Evolutionary conservation across 2,329 filamentous ascomycete species (phyloP).

Genomic region (Cladophialophora exuberans): DNA sequence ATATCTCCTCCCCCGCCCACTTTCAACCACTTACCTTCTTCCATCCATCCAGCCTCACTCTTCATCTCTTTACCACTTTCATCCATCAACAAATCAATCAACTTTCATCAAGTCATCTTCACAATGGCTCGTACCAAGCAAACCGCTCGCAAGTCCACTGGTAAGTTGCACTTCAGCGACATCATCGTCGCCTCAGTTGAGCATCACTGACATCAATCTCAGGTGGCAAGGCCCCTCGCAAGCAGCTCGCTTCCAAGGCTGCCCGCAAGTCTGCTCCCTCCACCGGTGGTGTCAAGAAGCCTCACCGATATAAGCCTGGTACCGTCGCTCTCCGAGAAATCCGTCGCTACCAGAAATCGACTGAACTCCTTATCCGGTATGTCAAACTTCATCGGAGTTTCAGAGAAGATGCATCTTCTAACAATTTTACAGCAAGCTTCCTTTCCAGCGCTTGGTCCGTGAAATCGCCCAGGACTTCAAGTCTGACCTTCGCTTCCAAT

Average conservation of each 20-base stretch:
- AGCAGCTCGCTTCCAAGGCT: slow-evolving; percentile 99
- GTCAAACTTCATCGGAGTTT: slow-evolving; percentile 56
- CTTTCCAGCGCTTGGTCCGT: slow-evolving; percentile 96
- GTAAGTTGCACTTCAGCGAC: slow-evolving; percentile 15
- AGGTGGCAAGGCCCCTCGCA: slow-evolving; percentile 74
- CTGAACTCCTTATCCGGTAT: slow-evolving; percentile 83
- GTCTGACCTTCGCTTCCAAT: slow-evolving; percentile 96
- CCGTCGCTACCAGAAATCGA: slow-evolving; percentile 96
- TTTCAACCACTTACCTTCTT: slow-evolving; percentile 34
- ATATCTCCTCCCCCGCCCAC: slow-evolving; percentile 31
- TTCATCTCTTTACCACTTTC: slow-evolving; percentile 37
- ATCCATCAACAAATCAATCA: slow-evolving; percentile 37
- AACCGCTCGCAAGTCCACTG: slow-evolving; percentile 53
- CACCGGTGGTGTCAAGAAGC: slow-evolving; percentile 97
- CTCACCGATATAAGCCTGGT: slow-evolving; percentile 85
- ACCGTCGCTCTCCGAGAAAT: slow-evolving; percentile 99
- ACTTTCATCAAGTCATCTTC: slow-evolving; percentile 33
- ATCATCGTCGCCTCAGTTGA: slow-evolving; percentile 30
- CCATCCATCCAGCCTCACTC: slow-evolving; percentile 36
- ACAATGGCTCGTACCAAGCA: slow-evolving; percentile 57
- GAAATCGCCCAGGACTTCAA: slow-evolving; percentile 97
- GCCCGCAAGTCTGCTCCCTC: slow-evolving; percentile 97
- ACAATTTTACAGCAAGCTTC: slow-evolving; percentile 96
- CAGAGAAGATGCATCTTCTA: slow-evolving; percentile 92
- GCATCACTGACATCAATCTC: slow-evolving; percentile 28